Evolutionary conservation across 176 grass and related monocot species (phyloP).

Genomic region (Zoysia pacifica): DNA sequence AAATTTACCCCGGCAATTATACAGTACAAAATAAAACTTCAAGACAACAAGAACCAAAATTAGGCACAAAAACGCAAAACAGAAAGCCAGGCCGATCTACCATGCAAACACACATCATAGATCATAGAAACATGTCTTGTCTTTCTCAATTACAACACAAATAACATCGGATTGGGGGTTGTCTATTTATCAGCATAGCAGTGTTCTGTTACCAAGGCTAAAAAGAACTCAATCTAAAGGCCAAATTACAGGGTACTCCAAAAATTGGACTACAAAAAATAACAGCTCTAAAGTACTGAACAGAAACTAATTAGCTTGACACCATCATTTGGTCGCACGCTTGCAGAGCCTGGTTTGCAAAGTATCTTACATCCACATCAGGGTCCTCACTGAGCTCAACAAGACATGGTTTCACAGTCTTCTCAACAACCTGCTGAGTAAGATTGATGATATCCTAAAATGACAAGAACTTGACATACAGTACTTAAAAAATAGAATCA

Average conservation of each 20-base stretch:
- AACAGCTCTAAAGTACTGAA: slow-evolving; percentile 33
- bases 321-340: slow-evolving; percentile 89
- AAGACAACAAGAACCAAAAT: no score
- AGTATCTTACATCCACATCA: slow-evolving; percentile 90
- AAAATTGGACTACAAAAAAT: slow-evolving; percentile 41
- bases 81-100: no score
- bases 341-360: slow-evolving; percentile 71
- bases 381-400: slow-evolving; percentile 94
- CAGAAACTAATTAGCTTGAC: slow-evolving; percentile 58
- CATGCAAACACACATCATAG: no score
- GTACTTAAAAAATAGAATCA: background rate
- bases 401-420: slow-evolving; percentile 71
- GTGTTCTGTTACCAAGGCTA: slow-evolving; percentile 31
- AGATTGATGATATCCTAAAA: slow-evolving; percentile 40
- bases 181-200: slow-evolving; percentile 48
- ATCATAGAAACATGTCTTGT: background rate
- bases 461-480: background rate
- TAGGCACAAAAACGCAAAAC: no score
- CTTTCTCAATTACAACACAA: slow-evolving; percentile 46
- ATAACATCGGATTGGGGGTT: background rate
- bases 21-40: no score
- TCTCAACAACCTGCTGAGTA: slow-evolving; percentile 65
- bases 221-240: slow-evolving; percentile 37
- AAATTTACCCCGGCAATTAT: no score
- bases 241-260: slow-evolving; percentile 48